phyloP scores from a whole-genome alignment of 2,329 filamentous ascomycete genomes.

The Sarocladium strictum region DNA sequence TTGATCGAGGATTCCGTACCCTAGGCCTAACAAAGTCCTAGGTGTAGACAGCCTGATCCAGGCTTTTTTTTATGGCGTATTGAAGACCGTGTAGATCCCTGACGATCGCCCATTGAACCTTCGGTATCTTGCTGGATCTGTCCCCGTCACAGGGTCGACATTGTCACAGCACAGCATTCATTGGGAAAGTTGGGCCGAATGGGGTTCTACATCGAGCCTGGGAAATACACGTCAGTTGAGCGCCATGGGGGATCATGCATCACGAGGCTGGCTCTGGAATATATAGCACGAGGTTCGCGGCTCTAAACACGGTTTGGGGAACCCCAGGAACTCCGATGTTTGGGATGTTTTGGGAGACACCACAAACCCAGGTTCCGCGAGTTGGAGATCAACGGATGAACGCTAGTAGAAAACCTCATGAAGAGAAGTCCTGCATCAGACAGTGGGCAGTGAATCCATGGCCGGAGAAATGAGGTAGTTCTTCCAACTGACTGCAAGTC shows the following conservation, averaged over 20 bases:
- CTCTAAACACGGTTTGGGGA: slow-evolving; percentile 20
- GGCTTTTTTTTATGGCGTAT: slow-evolving; percentile 48
- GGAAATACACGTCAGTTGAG: slow-evolving; percentile 17
- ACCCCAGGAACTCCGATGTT: slow-evolving; percentile 10
- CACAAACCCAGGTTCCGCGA: slow-evolving; percentile 12
- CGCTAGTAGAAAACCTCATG: no score
- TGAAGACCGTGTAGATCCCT: slow-evolving; percentile 36
- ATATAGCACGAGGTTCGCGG: slow-evolving; percentile 18
- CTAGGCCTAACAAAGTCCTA: slow-evolving; percentile 17
- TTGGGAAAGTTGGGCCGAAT: slow-evolving; percentile 22
- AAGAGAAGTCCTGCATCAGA: no score
- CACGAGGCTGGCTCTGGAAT: not conserved
- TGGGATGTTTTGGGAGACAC: slow-evolving; percentile 16
- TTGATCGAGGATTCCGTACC: not conserved
- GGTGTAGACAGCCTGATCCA: slow-evolving; percentile 46
- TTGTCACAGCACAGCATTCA: no score
- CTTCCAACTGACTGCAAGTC: no score
- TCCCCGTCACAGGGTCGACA: no score
- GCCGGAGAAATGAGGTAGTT: no score
- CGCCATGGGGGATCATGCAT: no score
- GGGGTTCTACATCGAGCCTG: slow-evolving; percentile 20
- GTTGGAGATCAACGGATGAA: not conserved
- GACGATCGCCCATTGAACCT: not conserved
- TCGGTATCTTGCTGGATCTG: no score
- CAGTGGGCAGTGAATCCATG: no score